Conservation (phyloP, 148 eudicot genomes). For the Euryodendron excelsum region DNA sequence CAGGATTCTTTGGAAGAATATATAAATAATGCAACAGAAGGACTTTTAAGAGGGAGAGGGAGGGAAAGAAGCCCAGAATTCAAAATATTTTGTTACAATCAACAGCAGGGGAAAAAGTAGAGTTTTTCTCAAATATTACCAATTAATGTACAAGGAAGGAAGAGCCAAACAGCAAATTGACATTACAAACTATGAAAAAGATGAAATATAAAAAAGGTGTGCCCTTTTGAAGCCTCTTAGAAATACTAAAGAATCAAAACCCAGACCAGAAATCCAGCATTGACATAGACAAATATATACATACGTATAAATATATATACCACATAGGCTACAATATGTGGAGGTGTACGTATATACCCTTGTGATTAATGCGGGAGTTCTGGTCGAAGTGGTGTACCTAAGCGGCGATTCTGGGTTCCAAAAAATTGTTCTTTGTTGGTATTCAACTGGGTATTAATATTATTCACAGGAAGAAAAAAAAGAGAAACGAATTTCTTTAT, state of each 20-base stretch:
- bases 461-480: not conserved
- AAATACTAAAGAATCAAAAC: conserved; percentile 17
- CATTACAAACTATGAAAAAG: not conserved
- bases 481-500: not conserved
- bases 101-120: not conserved
- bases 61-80: conserved; percentile 6
- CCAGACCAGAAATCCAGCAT: conserved; percentile 38
- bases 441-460: conserved; percentile 3
- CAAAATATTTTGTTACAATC: conserved; percentile 6
- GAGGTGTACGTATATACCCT: conserved; percentile 2
- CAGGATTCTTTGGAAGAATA: not conserved
- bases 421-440: not conserved
- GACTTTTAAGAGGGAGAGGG: not conserved
- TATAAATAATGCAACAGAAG: not conserved
- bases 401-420: conserved; percentile 29
- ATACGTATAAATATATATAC: not conserved
- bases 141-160: not conserved
- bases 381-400: conserved; percentile 27
- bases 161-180: not conserved
- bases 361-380: conserved; percentile 32
- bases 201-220: not conserved
- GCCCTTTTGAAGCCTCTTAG: too few relatives aligned
- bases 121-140: not conserved
- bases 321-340: not conserved
- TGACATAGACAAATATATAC: not conserved